Base-by-base conservation (phyloP, 83 land plant species). In the Thuja plicata region DNA sequence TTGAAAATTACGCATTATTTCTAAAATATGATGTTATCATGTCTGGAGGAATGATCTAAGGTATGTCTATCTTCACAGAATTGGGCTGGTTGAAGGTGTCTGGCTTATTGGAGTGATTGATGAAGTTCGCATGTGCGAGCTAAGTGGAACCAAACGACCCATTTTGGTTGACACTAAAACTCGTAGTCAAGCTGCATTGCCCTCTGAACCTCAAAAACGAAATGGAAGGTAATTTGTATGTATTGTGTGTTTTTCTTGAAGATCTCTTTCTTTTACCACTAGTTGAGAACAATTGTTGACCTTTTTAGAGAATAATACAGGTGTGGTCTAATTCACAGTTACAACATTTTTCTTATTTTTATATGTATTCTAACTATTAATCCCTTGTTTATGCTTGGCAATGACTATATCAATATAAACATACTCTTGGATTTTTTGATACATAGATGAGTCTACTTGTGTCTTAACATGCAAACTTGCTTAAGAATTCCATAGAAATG, bases 61-160 rank as follows among this genome's bases (percentile, higher is more conserved):
- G 21, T 71, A 24, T 35, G 71, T 70, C 8, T 50, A 12, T 50
- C 74, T 48, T 83, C 87, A 87, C 94, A 97, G 99, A 83, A 46
- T 96, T 41, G 97, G 97, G 88, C 80, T 94, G 71, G 90, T 92
- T 27, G 92, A 94, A 90, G 97, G 99, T 84, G 87, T 91, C 55
- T 97, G 99, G 99, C 88, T 95, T 88, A 87, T 91, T 73, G 99
- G 99, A 60, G 89, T 97, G 30, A 96, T 97, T 89, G 99, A 97
- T 91, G 99, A 97, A 89, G 79, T 97, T 82, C 94, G 89, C 43
- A 84, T 97, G 91, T 90, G 91, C 5, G 87, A 50, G 37, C 85
- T 34, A 32, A 93, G 87, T 74, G 87, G 88, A 76, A 85, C 35
- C 74, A 66, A 77, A 52, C 86, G 60, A 8, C 95, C 98, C 85